Base-by-base conservation (phyloP, 139 green algal species). In the Coccomyxa sp. region DNA sequence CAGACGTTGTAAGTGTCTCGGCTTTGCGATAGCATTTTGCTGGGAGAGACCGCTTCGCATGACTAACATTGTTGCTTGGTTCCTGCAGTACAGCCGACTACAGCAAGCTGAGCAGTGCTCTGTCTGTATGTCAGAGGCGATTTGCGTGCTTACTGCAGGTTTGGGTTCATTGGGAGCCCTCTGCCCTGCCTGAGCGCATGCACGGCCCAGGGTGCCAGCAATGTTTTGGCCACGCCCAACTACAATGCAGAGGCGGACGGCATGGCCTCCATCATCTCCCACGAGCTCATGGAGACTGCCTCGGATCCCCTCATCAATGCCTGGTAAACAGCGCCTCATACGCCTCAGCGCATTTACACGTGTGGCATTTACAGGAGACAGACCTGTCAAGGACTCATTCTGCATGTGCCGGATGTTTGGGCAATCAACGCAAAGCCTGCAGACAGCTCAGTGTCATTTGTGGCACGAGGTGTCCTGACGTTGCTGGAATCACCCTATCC, bases 201-300 rank as follows among this genome's bases (percentile, higher is more conserved):
- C 7, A 29, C 64, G 29, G 64, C 29, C 64, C 64, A 71, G n/a
- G 27, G 64, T 18, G 64, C 29, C 2, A 71, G n/a, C 64, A 36
- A 71, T 37, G 64, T 34, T 36, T 7, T 38, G 6, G 64, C 64
- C 2, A 37, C 38, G 12, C 72, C 72, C 72, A 77, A 77, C 39
- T 54, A 38, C 5, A 77, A 77, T 8, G 72, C 41, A 5, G 72
- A 77, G 72, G 72, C 72, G 4, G 72, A 77, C 39, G 72, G 38
- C 16, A 77, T 77, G 72, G 72, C 72, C 16, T 77, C 72, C 39
- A 77, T 77, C 72, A 58, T 77, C 37, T 38, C 72, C 1, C 72
- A 77, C 39, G 72, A 77, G 38, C 0, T 69, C 38, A 77, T 38
- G 18, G 72, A 77, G 27, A 24, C 39, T 2, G 39, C 39, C 38